phyloP scores from a whole-genome alignment of 176 grass and related monocot species.

The Musa beccarii region DNA sequence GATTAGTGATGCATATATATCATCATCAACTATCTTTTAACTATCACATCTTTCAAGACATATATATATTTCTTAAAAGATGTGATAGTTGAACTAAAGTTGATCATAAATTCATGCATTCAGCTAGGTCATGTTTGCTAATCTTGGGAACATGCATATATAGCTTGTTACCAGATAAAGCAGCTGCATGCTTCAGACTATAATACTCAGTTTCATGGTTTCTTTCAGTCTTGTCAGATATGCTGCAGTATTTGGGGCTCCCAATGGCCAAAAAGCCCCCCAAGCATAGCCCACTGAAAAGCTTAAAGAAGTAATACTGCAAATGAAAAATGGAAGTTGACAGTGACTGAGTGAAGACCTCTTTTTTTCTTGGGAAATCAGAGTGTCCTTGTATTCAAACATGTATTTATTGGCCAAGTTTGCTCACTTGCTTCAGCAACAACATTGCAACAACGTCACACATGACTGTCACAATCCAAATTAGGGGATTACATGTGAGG shows the following conservation, averaged over 20 bases:
- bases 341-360: neutral
- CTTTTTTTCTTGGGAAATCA: neutral
- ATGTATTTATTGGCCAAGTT: neutral
- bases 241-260: neutral
- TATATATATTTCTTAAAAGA: too few species aligned
- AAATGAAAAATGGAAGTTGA: neutral
- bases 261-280: neutral
- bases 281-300: neutral
- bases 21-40: too few species aligned
- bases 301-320: neutral
- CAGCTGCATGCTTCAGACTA: neutral
- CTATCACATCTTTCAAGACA: too few species aligned
- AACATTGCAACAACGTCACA: neutral
- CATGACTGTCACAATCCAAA: neutral
- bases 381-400: neutral
- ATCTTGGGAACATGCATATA: too few species aligned
- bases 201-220: neutral
- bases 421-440: neutral
- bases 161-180: neutral
- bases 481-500: neutral
- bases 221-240: neutral
- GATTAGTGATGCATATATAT: too few species aligned
- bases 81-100: neutral
- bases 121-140: too few species aligned
- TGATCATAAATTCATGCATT: neutral